Conservation (phyloP, 805 yeast genomes). For the Teunomyces barrocoloradensis region DNA sequence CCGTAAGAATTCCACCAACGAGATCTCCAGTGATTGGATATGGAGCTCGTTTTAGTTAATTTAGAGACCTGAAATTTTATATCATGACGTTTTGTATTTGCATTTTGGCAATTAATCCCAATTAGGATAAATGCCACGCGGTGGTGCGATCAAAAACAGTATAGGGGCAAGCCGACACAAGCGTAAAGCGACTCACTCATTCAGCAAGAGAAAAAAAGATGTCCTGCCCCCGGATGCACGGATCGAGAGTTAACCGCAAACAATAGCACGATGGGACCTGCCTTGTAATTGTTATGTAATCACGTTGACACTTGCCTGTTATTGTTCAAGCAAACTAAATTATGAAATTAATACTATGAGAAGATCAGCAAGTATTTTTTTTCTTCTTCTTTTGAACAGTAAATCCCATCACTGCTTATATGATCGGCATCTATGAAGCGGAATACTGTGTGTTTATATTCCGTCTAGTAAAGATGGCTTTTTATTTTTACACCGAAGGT, state of each 20-base stretch:
- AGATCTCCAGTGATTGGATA: slow-evolving; percentile 40
- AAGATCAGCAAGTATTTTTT: no score
- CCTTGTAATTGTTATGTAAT: no score
- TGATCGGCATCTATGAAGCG: no score
- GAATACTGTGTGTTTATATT: no score
- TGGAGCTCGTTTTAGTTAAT: slow-evolving; percentile 47
- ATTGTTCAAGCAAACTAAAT: no score
- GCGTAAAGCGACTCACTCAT: background rate
- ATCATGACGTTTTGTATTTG: background rate
- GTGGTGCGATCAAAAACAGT: background rate
- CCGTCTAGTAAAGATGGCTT: background rate
- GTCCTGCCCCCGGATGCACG: background rate
- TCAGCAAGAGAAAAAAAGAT: background rate
- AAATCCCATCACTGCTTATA: no score
- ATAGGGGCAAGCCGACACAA: background rate
- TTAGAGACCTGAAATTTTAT: background rate
- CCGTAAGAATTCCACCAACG: slow-evolving; percentile 10
- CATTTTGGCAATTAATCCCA: background rate
- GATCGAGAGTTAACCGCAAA: background rate
- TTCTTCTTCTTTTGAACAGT: no score
- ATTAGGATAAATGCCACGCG: background rate
- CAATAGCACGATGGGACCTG: background rate
- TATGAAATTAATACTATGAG: no score
- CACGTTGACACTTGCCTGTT: no score
- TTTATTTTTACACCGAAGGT: background rate